These are phyloP conservation scores for Marasmius oreades DNA, from an alignment of 1,284 basidiomycete species.

Conservation along the genomic window DNA sequence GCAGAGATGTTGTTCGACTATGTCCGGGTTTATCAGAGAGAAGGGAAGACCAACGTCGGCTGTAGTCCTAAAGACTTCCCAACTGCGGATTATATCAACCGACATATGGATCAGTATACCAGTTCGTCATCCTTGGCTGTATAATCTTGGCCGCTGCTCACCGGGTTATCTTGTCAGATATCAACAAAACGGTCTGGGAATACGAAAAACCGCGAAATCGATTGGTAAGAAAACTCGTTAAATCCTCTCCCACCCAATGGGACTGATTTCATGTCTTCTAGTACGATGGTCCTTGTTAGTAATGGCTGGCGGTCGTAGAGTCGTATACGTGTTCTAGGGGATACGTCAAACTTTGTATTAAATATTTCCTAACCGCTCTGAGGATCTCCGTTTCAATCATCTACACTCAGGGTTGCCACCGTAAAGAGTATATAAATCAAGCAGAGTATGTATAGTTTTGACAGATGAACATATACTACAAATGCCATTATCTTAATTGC, in stretches of 20 bases:
- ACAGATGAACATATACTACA: too few relatives aligned
- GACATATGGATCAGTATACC: constrained; percentile 43
- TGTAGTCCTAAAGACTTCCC: constrained; percentile 58
- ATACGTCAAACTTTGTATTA: too few relatives aligned
- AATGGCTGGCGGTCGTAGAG: too few relatives aligned
- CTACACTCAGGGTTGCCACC: too few relatives aligned
- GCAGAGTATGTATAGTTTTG: too few relatives aligned
- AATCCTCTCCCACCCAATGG: not conserved
- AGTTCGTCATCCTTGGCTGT: constrained; percentile 23
- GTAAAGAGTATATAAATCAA: too few relatives aligned
- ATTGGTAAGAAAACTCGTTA: not conserved
- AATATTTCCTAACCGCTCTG: too few relatives aligned
- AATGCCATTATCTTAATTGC: too few relatives aligned
- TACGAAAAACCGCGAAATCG: not conserved
- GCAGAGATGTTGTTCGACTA: constrained; percentile 67
- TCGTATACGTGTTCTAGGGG: too few relatives aligned
- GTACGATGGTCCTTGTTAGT: not conserved
- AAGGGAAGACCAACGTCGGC: constrained; percentile 45
- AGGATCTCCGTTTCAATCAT: too few relatives aligned
- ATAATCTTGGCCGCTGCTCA: not conserved
- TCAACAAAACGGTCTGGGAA: not conserved
- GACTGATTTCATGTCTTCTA: not conserved
- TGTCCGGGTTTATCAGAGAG: constrained; percentile 67
- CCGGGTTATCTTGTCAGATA: not conserved
- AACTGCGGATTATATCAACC: constrained; percentile 62